A percentile compares a stretch with the other conserved stretches of the same genome.
phyloP scores from a whole-genome alignment of 805 yeast genomes.

The Starmerella cellae region DNA sequence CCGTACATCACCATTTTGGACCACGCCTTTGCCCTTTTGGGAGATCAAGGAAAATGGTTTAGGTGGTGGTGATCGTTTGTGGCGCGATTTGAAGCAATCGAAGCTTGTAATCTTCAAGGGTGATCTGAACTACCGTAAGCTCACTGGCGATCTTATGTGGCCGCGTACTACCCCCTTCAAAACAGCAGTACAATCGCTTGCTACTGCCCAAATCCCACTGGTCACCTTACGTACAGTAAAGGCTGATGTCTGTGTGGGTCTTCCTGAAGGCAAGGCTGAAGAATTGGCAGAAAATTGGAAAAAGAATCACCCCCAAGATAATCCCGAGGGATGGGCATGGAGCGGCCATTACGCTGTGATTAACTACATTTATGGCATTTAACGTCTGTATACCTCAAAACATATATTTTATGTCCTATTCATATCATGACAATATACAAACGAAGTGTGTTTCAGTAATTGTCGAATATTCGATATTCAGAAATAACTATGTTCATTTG shows the following conservation, averaged over 20 bases:
- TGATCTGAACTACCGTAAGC: conserved; percentile 86
- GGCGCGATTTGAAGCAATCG: conserved; percentile 41
- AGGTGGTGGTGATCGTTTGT: conserved; percentile 47
- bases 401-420: background rate
- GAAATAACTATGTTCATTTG: too few species aligned
- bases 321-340: conserved; percentile 68
- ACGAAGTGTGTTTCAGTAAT: too few species aligned
- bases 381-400: background rate
- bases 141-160: conserved; percentile 89
- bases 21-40: conserved; percentile 66
- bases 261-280: conserved; percentile 56
- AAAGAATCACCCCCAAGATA: conserved; percentile 41
- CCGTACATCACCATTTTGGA: conserved; percentile 72
- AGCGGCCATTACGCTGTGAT: conserved; percentile 93
- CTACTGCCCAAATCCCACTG: conserved; percentile 46
- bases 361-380: conserved; percentile 24
- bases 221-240: conserved; percentile 83
- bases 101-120: conserved; percentile 82
- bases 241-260: conserved; percentile 89
- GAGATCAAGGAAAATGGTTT: conserved; percentile 40
- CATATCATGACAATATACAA: too few species aligned
- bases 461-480: too few species aligned
- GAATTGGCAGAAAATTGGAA: conserved; percentile 49
- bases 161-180: conserved; percentile 61
- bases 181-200: conserved; percentile 55